Percentiles rank a stretch among this genome's conserved stretches.
phyloP scores from a whole-genome alignment of 257 asterid species.

The Nicotiana attenuata region DNA sequence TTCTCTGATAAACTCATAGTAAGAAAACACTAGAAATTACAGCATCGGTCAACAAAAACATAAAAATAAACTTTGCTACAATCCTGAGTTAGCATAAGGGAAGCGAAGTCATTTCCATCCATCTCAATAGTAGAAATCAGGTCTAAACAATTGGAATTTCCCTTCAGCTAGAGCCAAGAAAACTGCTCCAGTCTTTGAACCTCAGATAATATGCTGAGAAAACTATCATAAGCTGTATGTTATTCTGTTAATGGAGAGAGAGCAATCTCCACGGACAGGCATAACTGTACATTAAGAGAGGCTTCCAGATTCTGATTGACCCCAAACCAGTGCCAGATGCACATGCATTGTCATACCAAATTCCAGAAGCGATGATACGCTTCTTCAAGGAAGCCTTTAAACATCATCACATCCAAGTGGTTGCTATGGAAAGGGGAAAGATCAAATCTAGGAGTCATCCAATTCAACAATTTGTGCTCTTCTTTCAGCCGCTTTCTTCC shows the following conservation, averaged over 20 bases:
- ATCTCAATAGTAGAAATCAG: background rate
- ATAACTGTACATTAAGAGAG: conserved; percentile 20
- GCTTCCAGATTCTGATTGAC: conserved; percentile 6
- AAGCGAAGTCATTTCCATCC: background rate
- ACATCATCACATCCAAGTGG: background rate
- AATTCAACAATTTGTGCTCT: conserved; percentile 80
- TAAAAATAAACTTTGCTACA: background rate
- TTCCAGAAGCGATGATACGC: background rate
- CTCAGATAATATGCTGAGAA: background rate
- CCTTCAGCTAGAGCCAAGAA: background rate
- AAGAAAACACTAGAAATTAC: background rate
- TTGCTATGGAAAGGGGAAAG: background rate
- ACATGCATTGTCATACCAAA: background rate
- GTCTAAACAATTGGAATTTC: background rate
- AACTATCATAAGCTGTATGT: conserved; percentile 5
- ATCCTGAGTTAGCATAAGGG: conserved; percentile 5
- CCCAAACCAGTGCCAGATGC: background rate
- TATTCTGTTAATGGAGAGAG: background rate
- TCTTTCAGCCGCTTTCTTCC: conserved; percentile 96
- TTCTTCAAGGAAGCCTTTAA: conserved; percentile 7
- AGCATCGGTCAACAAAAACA: background rate
- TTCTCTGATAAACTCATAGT: background rate
- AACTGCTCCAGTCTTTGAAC: background rate
- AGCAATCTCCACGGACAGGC: conserved; percentile 15
- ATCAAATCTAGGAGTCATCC: conserved; percentile 45